These are phyloP conservation scores for Lathyrus oleraceus DNA, from an alignment of 306 rosid genomes.

Conservation along the genomic window DNA sequence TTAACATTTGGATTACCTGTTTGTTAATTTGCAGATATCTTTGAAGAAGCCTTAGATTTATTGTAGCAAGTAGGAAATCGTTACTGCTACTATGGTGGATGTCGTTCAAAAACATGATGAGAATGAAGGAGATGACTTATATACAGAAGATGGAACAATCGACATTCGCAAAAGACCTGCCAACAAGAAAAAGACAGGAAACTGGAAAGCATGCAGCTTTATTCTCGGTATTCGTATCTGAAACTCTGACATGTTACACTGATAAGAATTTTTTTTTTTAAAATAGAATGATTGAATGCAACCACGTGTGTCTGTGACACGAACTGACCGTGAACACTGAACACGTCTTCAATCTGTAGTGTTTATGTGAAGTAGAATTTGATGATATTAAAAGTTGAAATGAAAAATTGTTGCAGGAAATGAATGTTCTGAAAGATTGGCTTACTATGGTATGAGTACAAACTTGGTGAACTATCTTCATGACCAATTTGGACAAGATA, in stretches of 20 bases:
- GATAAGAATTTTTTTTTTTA: no score
- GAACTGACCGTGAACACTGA: no score
- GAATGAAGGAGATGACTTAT: slow-evolving; percentile 44
- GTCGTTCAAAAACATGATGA: slow-evolving; percentile 38
- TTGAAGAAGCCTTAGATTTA: neutral
- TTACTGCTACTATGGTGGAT: slow-evolving; percentile 41
- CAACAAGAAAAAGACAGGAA: slow-evolving; percentile 63
- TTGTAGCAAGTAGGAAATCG: neutral
- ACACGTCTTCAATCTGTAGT: no score
- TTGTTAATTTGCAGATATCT: slow-evolving; percentile 15
- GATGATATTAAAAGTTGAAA: slow-evolving; percentile 12
- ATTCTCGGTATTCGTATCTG: slow-evolving; percentile 57
- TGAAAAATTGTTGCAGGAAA: slow-evolving; percentile 48
- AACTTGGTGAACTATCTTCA: slow-evolving; percentile 82
- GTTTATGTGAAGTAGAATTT: neutral
- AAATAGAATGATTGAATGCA: no score
- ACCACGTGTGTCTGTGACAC: no score
- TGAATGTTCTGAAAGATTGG: slow-evolving; percentile 86
- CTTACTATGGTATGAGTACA: slow-evolving; percentile 85
- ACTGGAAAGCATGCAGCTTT: slow-evolving; percentile 72
- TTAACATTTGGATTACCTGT: neutral
- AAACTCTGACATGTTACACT: no score
- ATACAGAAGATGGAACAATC: slow-evolving; percentile 68
- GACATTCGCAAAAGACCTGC: slow-evolving; percentile 60
- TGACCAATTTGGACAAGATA: slow-evolving; percentile 54